phyloP scores from a whole-genome alignment of 2,329 filamentous ascomycete genomes.

The Colletotrichum sp. region DNA sequence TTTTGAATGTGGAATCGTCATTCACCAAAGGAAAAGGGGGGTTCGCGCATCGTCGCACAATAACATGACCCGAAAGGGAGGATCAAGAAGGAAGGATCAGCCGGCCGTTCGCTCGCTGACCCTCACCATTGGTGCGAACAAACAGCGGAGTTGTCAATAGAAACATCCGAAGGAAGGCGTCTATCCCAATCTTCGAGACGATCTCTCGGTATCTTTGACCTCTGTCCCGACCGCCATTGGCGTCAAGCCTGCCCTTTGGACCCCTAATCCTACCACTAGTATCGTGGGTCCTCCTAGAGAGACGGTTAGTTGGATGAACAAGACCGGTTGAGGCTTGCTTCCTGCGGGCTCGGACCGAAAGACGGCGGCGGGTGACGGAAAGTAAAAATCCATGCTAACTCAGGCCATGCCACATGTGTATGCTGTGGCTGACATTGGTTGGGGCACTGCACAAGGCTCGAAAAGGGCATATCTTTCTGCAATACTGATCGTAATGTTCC shows the following conservation, averaged over 20 bases:
- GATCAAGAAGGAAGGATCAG: not conserved
- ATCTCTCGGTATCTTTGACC: not conserved
- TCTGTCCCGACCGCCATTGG: not conserved
- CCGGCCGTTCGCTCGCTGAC: not conserved
- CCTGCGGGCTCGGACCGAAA: not conserved
- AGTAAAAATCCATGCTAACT: not conserved
- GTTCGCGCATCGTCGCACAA: not conserved
- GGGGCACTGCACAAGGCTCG: not conserved
- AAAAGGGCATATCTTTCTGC: not conserved
- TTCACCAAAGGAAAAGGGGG: not conserved
- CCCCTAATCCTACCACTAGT: not conserved
- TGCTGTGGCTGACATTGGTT: not conserved
- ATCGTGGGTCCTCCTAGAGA: not conserved
- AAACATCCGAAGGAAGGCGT: not conserved
- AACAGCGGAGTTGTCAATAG: not conserved
- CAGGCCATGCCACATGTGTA: not conserved
- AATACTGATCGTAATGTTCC: slow-evolving; percentile 1
- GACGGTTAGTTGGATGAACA: not conserved
- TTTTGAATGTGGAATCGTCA: not conserved
- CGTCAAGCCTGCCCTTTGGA: not conserved
- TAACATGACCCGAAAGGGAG: not conserved
- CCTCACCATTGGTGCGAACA: not conserved
- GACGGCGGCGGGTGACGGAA: not conserved
- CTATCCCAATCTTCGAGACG: not conserved
- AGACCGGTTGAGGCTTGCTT: not conserved